A percentile compares a stretch with the other conserved stretches of the same genome.
Conservation (phyloP, 352 stramenopile species). For the Pythium periplocum region DNA sequence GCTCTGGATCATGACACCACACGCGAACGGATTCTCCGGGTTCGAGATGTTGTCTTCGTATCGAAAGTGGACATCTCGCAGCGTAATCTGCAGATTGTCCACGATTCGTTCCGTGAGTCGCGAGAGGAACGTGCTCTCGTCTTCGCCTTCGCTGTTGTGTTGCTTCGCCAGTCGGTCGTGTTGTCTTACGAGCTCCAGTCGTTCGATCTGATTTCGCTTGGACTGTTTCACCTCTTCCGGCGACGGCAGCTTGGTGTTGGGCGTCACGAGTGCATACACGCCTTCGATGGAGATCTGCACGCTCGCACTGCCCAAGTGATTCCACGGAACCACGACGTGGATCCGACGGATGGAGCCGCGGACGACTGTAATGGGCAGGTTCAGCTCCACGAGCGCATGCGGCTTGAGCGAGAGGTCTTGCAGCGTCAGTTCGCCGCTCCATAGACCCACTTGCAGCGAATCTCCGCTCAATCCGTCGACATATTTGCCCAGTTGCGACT, state of each 20-base stretch:
- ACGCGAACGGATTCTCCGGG: slow-evolving; percentile 55
- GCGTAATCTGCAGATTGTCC: slow-evolving; percentile 76
- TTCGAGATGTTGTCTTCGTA: slow-evolving; percentile 77
- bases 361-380: slow-evolving; percentile 63
- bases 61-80: slow-evolving; percentile 63
- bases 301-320: slow-evolving; percentile 71
- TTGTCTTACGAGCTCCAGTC: slow-evolving; percentile 62
- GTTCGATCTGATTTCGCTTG: slow-evolving; percentile 59
- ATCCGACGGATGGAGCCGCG: slow-evolving; percentile 55
- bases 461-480: slow-evolving; percentile 71
- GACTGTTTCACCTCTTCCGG: slow-evolving; percentile 43
- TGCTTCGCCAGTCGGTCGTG: slow-evolving; percentile 53
- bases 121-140: slow-evolving; percentile 79
- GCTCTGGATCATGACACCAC: slow-evolving; percentile 56
- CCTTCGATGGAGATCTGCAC: slow-evolving; percentile 73
- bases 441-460: slow-evolving; percentile 78
- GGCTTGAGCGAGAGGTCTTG: slow-evolving; percentile 69
- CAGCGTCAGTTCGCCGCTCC: slow-evolving; percentile 77
- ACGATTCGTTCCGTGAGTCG: slow-evolving; percentile 71
- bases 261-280: slow-evolving; percentile 59
- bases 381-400: slow-evolving; percentile 69
- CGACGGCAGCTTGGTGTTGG: slow-evolving; percentile 49
- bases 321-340: slow-evolving; percentile 82
- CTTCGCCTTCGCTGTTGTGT: slow-evolving; percentile 33
- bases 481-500: slow-evolving; percentile 80